Evolutionary conservation across 2,329 filamentous ascomycete genomes (phyloP), one percentile per base, ranked within the genome.

Genomic region (Camptophora hylomeconis): DNA sequence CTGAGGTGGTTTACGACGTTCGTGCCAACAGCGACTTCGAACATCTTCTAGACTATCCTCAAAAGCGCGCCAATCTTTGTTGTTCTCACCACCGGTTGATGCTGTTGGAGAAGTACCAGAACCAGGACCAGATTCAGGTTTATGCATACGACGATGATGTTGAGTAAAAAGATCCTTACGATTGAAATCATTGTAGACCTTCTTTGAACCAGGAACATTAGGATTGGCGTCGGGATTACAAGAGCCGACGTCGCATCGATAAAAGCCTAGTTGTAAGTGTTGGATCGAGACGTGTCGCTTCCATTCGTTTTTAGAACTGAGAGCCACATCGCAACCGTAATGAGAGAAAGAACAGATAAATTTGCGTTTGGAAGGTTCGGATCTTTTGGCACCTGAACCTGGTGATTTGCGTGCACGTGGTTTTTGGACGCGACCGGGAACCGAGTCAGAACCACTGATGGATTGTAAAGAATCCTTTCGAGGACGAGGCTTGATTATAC

Each of bases 131-230:
- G 33, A 28, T 10, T 45, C 41, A n/a, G 41, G 41, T 26, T 69
- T 62, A 49, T 94, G 86, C 81, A 92, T 92, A 26, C 87, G 77
- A 5, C 81, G 71, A 2, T 89, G 65, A 48, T 94, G 87, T 46
- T 92, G 83, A 0, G 78, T 82, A 56, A 86, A 93, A 8, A 94
- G 70, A 47, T 94, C 86, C 51, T 92, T 92, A 45, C 86, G 79
- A 54, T 92, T 92, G 61, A 93, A 93, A 52, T 72, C 75, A 44
- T 77, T 74, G 22, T 50, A 44, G 15, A 45, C 36, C n/a, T 39
- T 39, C 19, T 41, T 38, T 23, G 33, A 28, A 27, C 31, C 39
- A 2, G 41, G 36, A 9, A 42, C 35, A 28, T 35, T 39, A 5
- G 36, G 39, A 17, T 41, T 42, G 12, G 36, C 30, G 48, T 45